Evolutionary conservation across 257 asterid species (phyloP).

Genomic region (Nemophila menziesii): DNA sequence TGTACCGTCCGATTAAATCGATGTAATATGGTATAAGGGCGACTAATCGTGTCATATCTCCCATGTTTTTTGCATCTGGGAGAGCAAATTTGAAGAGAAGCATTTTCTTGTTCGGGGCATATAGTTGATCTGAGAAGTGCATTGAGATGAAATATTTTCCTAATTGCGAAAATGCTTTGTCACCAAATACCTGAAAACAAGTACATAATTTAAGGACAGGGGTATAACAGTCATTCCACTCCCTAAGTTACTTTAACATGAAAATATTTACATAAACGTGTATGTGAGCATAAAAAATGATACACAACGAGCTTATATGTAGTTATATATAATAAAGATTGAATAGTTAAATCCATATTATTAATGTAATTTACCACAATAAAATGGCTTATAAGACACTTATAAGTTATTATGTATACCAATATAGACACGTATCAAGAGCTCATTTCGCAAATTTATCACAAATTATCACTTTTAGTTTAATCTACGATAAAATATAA

Average conservation of each 20-base stretch:
- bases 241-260: neutral
- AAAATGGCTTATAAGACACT: slow-evolving; percentile 1
- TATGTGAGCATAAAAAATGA: too few relatives aligned
- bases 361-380: too few relatives aligned
- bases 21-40: slow-evolving; percentile 92
- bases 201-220: too few relatives aligned
- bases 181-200: slow-evolving; percentile 64
- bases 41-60: slow-evolving; percentile 83
- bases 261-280: too few relatives aligned
- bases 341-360: too few relatives aligned
- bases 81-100: slow-evolving; percentile 85
- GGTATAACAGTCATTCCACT: too few relatives aligned
- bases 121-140: slow-evolving; percentile 78
- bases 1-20: slow-evolving; percentile 81
- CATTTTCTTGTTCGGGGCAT: slow-evolving; percentile 72
- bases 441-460: too few relatives aligned
- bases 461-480: too few relatives aligned
- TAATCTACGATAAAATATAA: too few relatives aligned
- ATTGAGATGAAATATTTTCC: slow-evolving; percentile 86
- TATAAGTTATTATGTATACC: neutral
- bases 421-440: too few relatives aligned
- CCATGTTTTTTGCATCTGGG: slow-evolving; percentile 59
- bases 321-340: too few relatives aligned
- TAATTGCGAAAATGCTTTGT: slow-evolving; percentile 67
- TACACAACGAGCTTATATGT: too few relatives aligned